phyloP scores from a whole-genome alignment of 2,329 filamentous ascomycete species.

The Colletotrichum zoysiae region DNA sequence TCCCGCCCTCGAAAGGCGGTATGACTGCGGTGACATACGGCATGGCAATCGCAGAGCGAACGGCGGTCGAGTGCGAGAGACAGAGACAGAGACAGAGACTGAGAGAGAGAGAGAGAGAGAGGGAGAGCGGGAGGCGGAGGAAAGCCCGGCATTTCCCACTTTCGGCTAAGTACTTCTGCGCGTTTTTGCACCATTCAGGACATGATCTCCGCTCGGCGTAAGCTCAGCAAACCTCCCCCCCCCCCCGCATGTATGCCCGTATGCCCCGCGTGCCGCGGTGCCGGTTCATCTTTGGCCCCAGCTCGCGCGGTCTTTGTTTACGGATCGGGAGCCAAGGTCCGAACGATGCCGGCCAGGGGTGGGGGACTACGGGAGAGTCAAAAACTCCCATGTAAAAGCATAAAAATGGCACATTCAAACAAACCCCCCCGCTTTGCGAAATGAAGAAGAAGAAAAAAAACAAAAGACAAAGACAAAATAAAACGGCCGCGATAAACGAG shows the following conservation, averaged over 20 bases:
- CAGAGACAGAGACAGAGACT: background rate
- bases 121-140: background rate
- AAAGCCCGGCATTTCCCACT: background rate
- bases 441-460: too few relatives aligned
- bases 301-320: background rate
- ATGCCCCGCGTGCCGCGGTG: background rate
- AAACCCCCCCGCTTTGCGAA: background rate
- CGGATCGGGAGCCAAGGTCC: too few relatives aligned
- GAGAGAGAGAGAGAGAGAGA: too few relatives aligned
- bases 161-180: background rate
- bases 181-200: slow-evolving; percentile 15
- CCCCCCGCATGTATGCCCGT: too few relatives aligned
- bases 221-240: background rate
- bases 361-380: too few relatives aligned
- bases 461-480: too few relatives aligned
- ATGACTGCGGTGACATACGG: background rate
- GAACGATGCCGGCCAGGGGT: background rate
- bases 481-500: background rate
- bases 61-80: too few relatives aligned
- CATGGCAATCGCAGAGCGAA: background rate
- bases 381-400: background rate
- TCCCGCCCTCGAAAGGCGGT: background rate
- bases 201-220: slow-evolving; percentile 14
- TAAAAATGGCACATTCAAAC: too few relatives aligned
- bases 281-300: background rate